phyloP scores from a whole-genome alignment of 2,329 filamentous ascomycete species.

The Penicillium sp. region DNA sequence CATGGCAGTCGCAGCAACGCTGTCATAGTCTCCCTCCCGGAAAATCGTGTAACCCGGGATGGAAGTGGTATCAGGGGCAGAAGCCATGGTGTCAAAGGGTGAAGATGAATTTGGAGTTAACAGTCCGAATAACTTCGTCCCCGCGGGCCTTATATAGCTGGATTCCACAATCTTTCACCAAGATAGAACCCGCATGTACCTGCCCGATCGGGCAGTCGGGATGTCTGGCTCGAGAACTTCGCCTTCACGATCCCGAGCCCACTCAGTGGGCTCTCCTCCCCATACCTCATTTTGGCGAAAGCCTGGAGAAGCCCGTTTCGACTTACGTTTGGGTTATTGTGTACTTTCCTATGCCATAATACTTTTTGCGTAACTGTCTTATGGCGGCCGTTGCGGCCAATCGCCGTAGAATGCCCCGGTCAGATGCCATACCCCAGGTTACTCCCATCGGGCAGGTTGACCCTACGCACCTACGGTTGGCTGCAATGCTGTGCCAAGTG shows the following conservation, averaged over 20 bases:
- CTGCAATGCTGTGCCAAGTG: not conserved
- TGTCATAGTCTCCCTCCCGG: conserved; percentile 28
- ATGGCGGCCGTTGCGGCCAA: conserved; percentile 12
- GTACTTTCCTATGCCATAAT: conserved; percentile 12
- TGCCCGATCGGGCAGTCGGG: conserved; percentile 23
- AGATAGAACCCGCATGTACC: conserved; percentile 23
- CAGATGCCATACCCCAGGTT: not conserved
- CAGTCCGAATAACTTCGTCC: not conserved
- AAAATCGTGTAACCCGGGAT: conserved; percentile 29
- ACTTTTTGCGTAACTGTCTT: conserved; percentile 18
- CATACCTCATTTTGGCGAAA: conserved; percentile 15
- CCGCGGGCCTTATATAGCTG: conserved; percentile 17
- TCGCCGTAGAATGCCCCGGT: not conserved
- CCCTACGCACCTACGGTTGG: not conserved
- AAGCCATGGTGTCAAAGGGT: conserved; percentile 20
- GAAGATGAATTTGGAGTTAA: conserved; percentile 11
- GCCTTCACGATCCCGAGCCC: conserved; percentile 14
- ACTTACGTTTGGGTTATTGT: not conserved
- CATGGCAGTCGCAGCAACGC: conserved; percentile 25
- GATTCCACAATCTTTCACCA: conserved; percentile 8
- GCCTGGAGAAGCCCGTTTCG: conserved; percentile 15
- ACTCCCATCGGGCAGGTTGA: conserved; percentile 16
- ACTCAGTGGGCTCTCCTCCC: conserved; percentile 6
- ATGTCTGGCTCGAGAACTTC: conserved; percentile 8
- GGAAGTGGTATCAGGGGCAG: conserved; percentile 27